phyloP scores from a whole-genome alignment of 2,329 filamentous ascomycete species.

The Botrytis elliptica region DNA sequence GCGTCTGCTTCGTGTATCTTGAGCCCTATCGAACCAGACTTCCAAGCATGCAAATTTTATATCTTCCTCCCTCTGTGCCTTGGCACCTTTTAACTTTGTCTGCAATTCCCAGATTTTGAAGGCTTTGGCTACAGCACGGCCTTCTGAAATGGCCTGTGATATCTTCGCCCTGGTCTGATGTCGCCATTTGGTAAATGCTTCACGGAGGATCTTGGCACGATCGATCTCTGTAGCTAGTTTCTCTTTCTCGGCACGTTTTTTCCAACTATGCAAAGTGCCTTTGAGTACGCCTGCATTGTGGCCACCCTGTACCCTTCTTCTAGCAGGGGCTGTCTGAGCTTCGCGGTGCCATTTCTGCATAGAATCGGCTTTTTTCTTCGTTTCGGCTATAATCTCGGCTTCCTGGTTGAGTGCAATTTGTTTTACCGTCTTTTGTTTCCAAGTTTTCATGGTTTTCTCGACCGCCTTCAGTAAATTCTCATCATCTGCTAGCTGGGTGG shows the following conservation, averaged over 20 bases:
- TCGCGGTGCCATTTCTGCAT: constrained; percentile 35
- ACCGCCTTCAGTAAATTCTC: constrained; percentile 26
- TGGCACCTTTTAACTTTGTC: constrained; percentile 40
- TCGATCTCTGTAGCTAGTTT: constrained; percentile 51
- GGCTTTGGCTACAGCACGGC: constrained; percentile 53
- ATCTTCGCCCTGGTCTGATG: constrained; percentile 55
- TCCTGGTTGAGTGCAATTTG: constrained; percentile 23
- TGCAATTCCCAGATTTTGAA: constrained; percentile 63
- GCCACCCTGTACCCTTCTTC: constrained; percentile 43
- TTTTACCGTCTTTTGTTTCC: constrained; percentile 28
- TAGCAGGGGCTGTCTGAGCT: constrained; percentile 33
- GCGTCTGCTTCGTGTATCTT: constrained; percentile 33
- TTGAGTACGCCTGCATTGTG: constrained; percentile 47
- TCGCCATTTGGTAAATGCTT: constrained; percentile 62
- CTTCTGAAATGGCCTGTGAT: constrained; percentile 52
- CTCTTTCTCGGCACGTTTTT: constrained; percentile 44
- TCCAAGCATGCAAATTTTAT: constrained; percentile 43
- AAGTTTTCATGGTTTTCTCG: constrained; percentile 29
- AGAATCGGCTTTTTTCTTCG: constrained; percentile 22
- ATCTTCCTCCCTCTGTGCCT: constrained; percentile 42
- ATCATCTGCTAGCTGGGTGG: constrained; percentile 29
- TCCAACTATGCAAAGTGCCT: constrained; percentile 51
- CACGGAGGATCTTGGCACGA: constrained; percentile 52
- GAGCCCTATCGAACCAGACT: constrained; percentile 43
- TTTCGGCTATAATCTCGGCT: constrained; percentile 25